phyloP scores from a whole-genome alignment of 495 filamentous ascomycete genomes.

The Lasiosphaeris hirsuta region DNA sequence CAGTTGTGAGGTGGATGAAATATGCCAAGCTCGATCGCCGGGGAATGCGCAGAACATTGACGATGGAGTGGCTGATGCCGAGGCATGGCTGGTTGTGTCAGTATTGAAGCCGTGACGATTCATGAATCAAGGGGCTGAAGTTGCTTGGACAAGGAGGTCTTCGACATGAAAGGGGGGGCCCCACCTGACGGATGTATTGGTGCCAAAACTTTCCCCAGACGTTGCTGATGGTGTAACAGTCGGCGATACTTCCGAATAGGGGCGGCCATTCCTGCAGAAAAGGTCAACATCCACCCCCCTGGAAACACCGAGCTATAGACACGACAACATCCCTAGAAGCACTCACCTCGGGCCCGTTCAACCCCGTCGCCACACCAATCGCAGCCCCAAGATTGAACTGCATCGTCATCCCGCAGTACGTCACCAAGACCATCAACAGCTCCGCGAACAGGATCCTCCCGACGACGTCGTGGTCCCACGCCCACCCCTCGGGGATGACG shows the following conservation, averaged over 20 bases:
- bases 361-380: conserved; percentile 7
- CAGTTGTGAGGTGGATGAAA: conserved; percentile 33
- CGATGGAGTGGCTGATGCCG: conserved; percentile 26
- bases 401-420: conserved; percentile 17
- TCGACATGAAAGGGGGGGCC: conserved; percentile 17
- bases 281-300: not conserved
- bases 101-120: not conserved
- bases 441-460: conserved; percentile 7
- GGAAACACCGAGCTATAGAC: not conserved
- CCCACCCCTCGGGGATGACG: conserved; percentile 1
- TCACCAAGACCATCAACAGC: conserved; percentile 6
- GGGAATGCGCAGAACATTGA: conserved; percentile 28
- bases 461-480: not conserved
- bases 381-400: conserved; percentile 13
- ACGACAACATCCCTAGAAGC: not conserved
- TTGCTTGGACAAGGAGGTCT: no score
- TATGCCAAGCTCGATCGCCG: conserved; percentile 28
- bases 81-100: conserved; percentile 14
- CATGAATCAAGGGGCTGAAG: conserved; percentile 2
- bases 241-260: conserved; percentile 29
- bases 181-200: conserved; percentile 33
- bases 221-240: conserved; percentile 27
- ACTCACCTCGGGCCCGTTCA: conserved; percentile 18
- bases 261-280: conserved; percentile 28
- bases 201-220: conserved; percentile 42